Percentiles rank a stretch among this genome's conserved stretches.
Evolutionary conservation across 2,329 filamentous ascomycete species (phyloP).

Genomic region (Lasiodiplodia sp.): DNA sequence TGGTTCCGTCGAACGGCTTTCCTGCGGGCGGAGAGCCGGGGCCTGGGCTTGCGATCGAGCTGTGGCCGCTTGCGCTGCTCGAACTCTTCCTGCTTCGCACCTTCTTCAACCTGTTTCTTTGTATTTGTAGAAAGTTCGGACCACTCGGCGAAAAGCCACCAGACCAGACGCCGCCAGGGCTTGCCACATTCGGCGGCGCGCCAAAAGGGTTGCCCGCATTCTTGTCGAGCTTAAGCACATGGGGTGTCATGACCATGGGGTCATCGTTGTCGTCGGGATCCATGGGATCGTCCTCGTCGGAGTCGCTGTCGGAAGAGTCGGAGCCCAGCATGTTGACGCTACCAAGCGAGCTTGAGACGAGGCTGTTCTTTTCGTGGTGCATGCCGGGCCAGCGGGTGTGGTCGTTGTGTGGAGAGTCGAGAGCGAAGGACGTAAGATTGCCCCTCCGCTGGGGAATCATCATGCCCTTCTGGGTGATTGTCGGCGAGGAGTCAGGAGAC

Average conservation of each 20-base stretch:
- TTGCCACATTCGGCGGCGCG: conserved; percentile 48
- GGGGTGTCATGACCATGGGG: conserved; percentile 82
- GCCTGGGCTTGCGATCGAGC: conserved; percentile 71
- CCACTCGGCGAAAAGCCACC: conserved; percentile 70
- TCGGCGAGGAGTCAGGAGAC: conserved; percentile 89
- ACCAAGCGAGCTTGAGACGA: conserved; percentile 76
- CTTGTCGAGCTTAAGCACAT: conserved; percentile 67
- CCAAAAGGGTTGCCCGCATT: conserved; percentile 55
- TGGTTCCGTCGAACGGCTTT: conserved; percentile 51
- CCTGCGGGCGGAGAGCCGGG: conserved; percentile 76
- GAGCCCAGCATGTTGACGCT: conserved; percentile 81
- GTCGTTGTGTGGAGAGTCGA: conserved; percentile 71
- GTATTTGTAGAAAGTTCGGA: conserved; percentile 82
- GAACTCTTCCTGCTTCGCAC: conserved; percentile 70
- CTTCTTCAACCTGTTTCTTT: conserved; percentile 65
- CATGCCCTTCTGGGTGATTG: conserved; percentile 73
- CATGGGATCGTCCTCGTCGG: conserved; percentile 62
- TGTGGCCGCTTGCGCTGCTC: conserved; percentile 74
- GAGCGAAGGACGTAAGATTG: conserved; percentile 46
- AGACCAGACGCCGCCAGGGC: conserved; percentile 68
- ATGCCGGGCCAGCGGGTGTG: conserved; percentile 70
- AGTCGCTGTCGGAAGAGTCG: conserved; percentile 76
- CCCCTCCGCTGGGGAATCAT: conserved; percentile 64
- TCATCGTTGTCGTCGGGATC: conserved; percentile 64
- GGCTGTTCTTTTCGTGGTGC: conserved; percentile 57